A percentile compares a stretch with the other conserved stretches of the same genome.
Evolutionary conservation across 768 basidiomycete species (phyloP).

Genomic region (Chiua virens): DNA sequence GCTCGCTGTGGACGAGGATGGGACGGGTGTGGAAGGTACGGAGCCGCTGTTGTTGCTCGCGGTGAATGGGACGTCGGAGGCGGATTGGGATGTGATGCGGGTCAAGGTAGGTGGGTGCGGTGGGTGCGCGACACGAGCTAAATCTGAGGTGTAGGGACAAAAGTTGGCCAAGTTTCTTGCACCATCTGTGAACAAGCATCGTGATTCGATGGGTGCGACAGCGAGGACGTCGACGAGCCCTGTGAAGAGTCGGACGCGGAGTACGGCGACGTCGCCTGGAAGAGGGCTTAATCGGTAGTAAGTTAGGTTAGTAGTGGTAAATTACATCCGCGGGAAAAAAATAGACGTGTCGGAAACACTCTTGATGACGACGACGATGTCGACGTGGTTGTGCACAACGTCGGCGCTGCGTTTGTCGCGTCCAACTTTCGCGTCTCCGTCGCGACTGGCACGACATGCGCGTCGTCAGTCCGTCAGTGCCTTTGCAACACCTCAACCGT

Average conservation of each 20-base stretch:
- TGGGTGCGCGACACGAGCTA: neutral
- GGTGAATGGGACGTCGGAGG: constrained; percentile 56
- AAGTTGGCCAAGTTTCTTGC: constrained; percentile 34
- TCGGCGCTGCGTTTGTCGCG: constrained; percentile 17
- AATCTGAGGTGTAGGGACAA: constrained; percentile 23
- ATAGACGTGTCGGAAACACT: neutral
- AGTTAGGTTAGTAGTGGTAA: neutral
- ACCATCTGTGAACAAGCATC: constrained; percentile 39
- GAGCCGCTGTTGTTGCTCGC: constrained; percentile 69
- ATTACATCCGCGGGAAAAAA: constrained; percentile 26
- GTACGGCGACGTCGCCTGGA: constrained; percentile 30
- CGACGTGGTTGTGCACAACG: constrained; percentile 16
- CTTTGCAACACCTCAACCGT: constrained; percentile 34
- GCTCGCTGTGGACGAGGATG: constrained; percentile 53
- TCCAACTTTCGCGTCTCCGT: neutral
- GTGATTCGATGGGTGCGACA: constrained; percentile 24
- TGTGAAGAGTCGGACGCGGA: constrained; percentile 25
- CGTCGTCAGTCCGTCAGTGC: constrained; percentile 43
- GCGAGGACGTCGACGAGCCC: constrained; percentile 1
- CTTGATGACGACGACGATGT: constrained; percentile 19
- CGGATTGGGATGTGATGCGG: constrained; percentile 68
- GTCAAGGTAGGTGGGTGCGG: constrained; percentile 48
- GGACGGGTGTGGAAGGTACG: constrained; percentile 3
- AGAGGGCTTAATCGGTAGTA: constrained; percentile 12
- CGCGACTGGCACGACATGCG: constrained; percentile 13